A percentile compares a stretch with the other conserved stretches of the same genome.
Conservation (phyloP, 2,329 filamentous ascomycete species). For the Neobulgaria alba region DNA sequence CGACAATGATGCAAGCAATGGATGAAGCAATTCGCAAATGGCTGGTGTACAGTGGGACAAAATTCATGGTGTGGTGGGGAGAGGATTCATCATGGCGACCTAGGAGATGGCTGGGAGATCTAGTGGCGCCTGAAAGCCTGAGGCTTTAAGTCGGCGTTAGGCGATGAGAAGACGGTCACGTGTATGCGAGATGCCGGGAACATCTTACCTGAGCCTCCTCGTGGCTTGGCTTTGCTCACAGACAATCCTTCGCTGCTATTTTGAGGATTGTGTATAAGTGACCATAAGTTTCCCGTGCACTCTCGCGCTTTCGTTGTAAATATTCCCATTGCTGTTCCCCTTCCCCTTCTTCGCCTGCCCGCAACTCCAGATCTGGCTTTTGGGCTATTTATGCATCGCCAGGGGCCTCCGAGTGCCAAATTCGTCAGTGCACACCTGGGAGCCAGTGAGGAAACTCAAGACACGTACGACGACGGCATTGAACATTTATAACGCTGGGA, state of each 20-base stretch:
- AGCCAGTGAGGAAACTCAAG: background rate
- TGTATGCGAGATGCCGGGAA: no score
- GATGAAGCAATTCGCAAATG: constrained; percentile 9
- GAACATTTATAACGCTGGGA: background rate
- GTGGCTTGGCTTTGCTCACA: no score
- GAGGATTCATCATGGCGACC: background rate
- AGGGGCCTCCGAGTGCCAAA: background rate
- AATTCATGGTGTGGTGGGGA: constrained; percentile 15
- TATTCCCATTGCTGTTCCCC: background rate
- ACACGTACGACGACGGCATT: background rate
- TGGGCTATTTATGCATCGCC: background rate
- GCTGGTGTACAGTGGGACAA: constrained; percentile 8
- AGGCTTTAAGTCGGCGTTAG: no score
- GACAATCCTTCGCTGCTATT: no score
- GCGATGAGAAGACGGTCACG: no score
- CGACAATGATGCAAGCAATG: constrained; percentile 1
- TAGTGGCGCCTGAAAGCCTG: background rate
- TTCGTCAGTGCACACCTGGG: background rate
- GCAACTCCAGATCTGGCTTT: background rate
- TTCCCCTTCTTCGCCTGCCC: background rate
- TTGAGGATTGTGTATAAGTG: no score
- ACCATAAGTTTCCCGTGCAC: no score
- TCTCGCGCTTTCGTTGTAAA: no score
- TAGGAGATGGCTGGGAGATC: constrained; percentile 12
- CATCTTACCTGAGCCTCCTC: no score